These are phyloP conservation scores for Lodderomyces theae DNA, from an alignment of 1,139 yeast species.

Conservation along the genomic window DNA sequence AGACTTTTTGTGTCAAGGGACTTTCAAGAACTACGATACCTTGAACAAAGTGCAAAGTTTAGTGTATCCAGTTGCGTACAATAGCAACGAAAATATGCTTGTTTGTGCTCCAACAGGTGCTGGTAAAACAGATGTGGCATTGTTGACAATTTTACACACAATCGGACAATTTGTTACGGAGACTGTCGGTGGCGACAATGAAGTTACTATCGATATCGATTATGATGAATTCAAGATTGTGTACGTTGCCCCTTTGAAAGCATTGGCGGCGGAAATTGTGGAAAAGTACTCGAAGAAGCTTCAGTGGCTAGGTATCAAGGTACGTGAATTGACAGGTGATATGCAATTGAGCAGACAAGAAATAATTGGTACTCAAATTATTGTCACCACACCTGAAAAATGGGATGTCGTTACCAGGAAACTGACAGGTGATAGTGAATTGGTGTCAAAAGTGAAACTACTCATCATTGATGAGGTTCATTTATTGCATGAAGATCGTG, in stretches of 20 bases:
- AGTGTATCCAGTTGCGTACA: slow-evolving; percentile 88
- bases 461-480: slow-evolving; percentile 96
- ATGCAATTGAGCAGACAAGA: slow-evolving; percentile 90
- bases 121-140: slow-evolving; percentile 97
- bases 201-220: slow-evolving; percentile 58
- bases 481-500: slow-evolving; percentile 94
- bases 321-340: slow-evolving; percentile 92
- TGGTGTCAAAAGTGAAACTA: slow-evolving; percentile 80
- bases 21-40: slow-evolving; percentile 74
- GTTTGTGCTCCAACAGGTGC: slow-evolving; percentile 99
- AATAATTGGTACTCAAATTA: slow-evolving; percentile 79
- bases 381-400: slow-evolving; percentile 96
- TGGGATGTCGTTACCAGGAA: slow-evolving; percentile 99
- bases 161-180: slow-evolving; percentile 65
- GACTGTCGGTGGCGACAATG: slow-evolving; percentile 45
- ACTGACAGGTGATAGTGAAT: slow-evolving; percentile 77
- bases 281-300: slow-evolving; percentile 80
- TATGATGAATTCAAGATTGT: slow-evolving; percentile 85
- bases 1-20: slow-evolving; percentile 78
- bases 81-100: slow-evolving; percentile 91
- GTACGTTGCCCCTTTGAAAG: slow-evolving; percentile 95
- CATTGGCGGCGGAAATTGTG: slow-evolving; percentile 95
- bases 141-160: slow-evolving; percentile 76
- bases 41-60: slow-evolving; percentile 89
- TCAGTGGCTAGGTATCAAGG: slow-evolving; percentile 80